Conservation (phyloP, 2,329 filamentous ascomycete genomes). For the Ophiocordyceps sinensis region DNA sequence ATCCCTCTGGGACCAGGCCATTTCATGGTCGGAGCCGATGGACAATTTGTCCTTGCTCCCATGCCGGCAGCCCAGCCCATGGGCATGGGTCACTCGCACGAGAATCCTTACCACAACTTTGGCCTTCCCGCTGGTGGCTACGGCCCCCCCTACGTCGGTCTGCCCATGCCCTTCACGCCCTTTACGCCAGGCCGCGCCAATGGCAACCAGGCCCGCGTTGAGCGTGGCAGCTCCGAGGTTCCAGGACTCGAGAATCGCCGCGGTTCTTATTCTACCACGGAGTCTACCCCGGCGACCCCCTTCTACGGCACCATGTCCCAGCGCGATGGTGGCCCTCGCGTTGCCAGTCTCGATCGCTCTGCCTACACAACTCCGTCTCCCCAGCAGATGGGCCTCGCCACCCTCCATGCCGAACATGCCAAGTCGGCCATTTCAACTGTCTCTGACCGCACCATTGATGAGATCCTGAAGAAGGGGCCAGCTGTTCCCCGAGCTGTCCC, state of each 20-base stretch:
- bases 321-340: constrained; percentile 43
- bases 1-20: constrained; percentile 19
- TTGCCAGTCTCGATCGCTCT: constrained; percentile 46
- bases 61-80: constrained; percentile 19
- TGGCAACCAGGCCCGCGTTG: constrained; percentile 28
- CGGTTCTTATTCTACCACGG: constrained; percentile 53
- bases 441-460: constrained; percentile 41
- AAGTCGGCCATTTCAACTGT: constrained; percentile 26
- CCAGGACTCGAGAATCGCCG: constrained; percentile 51
- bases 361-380: constrained; percentile 55
- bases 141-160: constrained; percentile 20
- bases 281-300: constrained; percentile 51
- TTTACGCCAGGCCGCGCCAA: constrained; percentile 37
- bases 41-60: constrained; percentile 22
- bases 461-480: constrained; percentile 60
- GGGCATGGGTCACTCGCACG: constrained; percentile 18
- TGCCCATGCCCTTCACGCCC: constrained; percentile 27
- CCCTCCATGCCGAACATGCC: constrained; percentile 22
- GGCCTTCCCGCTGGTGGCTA: constrained; percentile 18
- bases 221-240: constrained; percentile 36
- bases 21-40: constrained; percentile 24
- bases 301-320: constrained; percentile 45
- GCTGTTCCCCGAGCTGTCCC: constrained; percentile 78
- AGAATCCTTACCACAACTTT: constrained; percentile 18
- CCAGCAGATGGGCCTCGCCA: constrained; percentile 35